Evolutionary conservation across 192 early-diverging fungal genomes (phyloP), one percentile per base, ranked within the genome.

Genomic region (Linnemannia schmuckeri): DNA sequence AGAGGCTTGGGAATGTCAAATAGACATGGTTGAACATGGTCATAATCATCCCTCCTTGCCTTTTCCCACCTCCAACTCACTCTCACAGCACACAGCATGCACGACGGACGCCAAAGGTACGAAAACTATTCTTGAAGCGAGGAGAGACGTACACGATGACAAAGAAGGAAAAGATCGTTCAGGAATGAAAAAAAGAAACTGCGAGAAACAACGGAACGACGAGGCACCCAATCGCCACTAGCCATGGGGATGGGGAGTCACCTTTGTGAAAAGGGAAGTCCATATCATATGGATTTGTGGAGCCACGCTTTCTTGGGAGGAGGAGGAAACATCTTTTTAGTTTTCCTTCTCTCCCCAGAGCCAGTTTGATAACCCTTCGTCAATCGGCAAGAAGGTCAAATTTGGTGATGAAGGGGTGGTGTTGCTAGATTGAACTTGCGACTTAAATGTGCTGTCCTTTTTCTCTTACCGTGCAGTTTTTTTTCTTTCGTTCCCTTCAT

Each of bases 381-480:
- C 42, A 15, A 6, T 12, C 24, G 72, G 41, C 40, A 73, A 46
- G 44, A 46, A 46, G 71, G 44, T 24, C 61, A 52, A 52, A 27
- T 42, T 30, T 66, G 61, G 61, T 57, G 55, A n/a, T 57, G 55
- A 57, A 57, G 8, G 49, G 55, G 55, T 72, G 71, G 71, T 72
- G 71, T 42, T 27, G 71, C 71, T 72, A 72, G 71, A n/a, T 72
- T 72, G 18, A 22, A 72, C 71, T 72, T 72, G 71, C 71, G 71
- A 42, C 41, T 72, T 72, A n/a, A 72, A 72, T 72, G 38, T 42
- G 71, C 71, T 46, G 22, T 38, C 71, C 71, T 42, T 72, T 72
- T 72, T 42, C 41, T 42, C 40, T 72, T 72, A n/a, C 55, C 55
- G 8, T 27, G 55, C 55, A 57, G 55, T n/a, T 55, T 7, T 6